phyloP scores from a whole-genome alignment of 2,329 filamentous ascomycete genomes.

The Rutstroemia sp. region DNA sequence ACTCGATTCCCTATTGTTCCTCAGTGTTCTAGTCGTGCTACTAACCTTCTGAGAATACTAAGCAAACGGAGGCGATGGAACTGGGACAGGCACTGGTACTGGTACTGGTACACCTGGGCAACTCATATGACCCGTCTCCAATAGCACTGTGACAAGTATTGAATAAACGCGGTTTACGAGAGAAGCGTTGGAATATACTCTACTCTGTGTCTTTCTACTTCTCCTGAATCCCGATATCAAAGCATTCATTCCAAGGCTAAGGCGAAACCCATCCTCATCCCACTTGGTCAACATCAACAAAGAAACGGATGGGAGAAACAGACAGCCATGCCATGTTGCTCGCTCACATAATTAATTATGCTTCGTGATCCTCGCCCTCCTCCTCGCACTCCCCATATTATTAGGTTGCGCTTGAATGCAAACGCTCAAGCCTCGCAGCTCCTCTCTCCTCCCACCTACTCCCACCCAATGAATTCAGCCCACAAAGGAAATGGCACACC shows the following conservation, averaged over 20 bases:
- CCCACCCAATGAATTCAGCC: not conserved
- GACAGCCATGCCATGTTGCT: too few species aligned
- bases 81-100: too few species aligned
- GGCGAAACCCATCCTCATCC: too few species aligned
- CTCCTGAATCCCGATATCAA: too few species aligned
- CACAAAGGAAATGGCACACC: not conserved
- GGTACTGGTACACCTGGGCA: not conserved
- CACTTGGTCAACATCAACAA: not conserved
- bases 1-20: not conserved
- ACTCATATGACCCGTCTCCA: not conserved
- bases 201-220: too few species aligned
- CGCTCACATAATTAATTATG: too few species aligned
- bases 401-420: not conserved
- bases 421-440: not conserved
- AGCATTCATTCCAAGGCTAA: too few species aligned
- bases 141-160: not conserved
- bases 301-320: not conserved
- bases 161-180: not conserved
- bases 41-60: not conserved
- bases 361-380: not conserved
- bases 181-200: not conserved
- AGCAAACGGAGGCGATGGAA: too few species aligned
- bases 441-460: not conserved
- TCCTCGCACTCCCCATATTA: not conserved
- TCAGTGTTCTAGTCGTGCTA: not conserved